Evolutionary conservation across 1,284 basidiomycete species (phyloP).

Genomic region (Leccinum pachyderme): DNA sequence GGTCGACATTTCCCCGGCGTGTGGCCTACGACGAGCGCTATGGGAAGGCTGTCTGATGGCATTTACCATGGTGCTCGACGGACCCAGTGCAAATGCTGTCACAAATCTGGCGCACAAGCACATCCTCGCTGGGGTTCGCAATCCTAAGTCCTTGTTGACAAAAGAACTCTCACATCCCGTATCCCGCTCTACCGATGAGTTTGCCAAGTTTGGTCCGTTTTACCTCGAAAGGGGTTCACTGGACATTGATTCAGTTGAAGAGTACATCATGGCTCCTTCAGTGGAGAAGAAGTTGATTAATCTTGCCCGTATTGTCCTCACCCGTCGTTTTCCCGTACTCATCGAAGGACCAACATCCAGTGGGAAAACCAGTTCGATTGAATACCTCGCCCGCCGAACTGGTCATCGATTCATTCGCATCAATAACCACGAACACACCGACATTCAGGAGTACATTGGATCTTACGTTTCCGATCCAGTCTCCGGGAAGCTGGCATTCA

Average conservation of each 20-base stretch:
- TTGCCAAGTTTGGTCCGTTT: constrained; percentile 88
- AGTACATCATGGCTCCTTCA: constrained; percentile 95
- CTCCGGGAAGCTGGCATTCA: constrained; percentile 92
- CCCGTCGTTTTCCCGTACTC: constrained; percentile 89
- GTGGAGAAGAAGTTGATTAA: constrained; percentile 95
- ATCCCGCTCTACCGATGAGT: constrained; percentile 50
- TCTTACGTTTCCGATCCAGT: constrained; percentile 93
- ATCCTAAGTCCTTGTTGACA: constrained; percentile 71
- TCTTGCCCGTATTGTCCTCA: constrained; percentile 87
- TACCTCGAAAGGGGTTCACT: constrained; percentile 82
- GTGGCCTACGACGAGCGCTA: constrained; percentile 82
- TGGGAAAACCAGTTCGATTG: constrained; percentile 96
- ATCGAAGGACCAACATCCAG: constrained; percentile 98
- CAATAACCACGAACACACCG: constrained; percentile 99
- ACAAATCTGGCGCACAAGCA: constrained; percentile 72
- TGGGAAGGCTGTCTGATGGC: constrained; percentile 99
- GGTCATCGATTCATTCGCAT: constrained; percentile 97
- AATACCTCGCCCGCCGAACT: constrained; percentile 91
- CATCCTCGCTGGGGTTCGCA: constrained; percentile 82
- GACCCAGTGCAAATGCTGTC: constrained; percentile 69
- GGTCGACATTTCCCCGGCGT: constrained; percentile 75
- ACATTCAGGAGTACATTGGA: constrained; percentile 98
- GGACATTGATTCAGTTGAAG: constrained; percentile 60
- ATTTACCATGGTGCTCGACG: constrained; percentile 93
- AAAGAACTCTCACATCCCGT: constrained; percentile 65